Evolutionary conservation across 106 monocot genomes (phyloP).

Genomic region (Dendrobium officinale): DNA sequence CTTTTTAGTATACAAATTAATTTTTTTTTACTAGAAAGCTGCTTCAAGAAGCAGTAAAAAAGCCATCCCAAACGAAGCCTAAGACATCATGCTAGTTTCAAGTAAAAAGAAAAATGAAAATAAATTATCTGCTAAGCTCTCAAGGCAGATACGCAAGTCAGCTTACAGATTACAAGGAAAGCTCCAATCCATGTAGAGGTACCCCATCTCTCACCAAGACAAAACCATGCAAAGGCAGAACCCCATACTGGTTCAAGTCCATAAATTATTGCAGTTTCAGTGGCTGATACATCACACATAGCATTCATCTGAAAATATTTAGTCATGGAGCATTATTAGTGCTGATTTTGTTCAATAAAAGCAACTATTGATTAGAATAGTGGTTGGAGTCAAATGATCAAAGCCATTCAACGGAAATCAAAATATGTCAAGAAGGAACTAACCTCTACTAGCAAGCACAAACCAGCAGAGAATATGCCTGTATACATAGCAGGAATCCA

Average conservation of each 20-base stretch:
- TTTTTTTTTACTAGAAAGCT: no score
- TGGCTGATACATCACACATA: constrained; percentile 78
- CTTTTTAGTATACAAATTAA: no score
- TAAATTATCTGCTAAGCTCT: background rate
- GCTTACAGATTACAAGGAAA: constrained; percentile 68
- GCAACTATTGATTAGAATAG: background rate
- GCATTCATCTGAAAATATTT: constrained; percentile 55
- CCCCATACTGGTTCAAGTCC: constrained; percentile 89
- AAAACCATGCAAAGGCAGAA: constrained; percentile 84
- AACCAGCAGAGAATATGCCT: constrained; percentile 69
- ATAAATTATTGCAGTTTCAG: constrained; percentile 78
- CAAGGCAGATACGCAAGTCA: background rate
- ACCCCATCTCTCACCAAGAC: constrained; percentile 79
- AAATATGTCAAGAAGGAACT: background rate
- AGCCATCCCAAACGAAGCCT: no score
- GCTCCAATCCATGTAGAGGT: constrained; percentile 68
- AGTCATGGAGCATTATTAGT: background rate
- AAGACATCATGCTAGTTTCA: background rate
- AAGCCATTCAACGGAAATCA: background rate
- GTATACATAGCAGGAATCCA: constrained; percentile 94
- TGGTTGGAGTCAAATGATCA: background rate
- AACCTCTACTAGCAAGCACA: constrained; percentile 88
- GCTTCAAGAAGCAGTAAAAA: no score
- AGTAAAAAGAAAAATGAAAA: background rate
- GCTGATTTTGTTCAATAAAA: background rate